Base-by-base conservation (phyloP, 805 yeast genomes). In the Metschnikowia similis region DNA sequence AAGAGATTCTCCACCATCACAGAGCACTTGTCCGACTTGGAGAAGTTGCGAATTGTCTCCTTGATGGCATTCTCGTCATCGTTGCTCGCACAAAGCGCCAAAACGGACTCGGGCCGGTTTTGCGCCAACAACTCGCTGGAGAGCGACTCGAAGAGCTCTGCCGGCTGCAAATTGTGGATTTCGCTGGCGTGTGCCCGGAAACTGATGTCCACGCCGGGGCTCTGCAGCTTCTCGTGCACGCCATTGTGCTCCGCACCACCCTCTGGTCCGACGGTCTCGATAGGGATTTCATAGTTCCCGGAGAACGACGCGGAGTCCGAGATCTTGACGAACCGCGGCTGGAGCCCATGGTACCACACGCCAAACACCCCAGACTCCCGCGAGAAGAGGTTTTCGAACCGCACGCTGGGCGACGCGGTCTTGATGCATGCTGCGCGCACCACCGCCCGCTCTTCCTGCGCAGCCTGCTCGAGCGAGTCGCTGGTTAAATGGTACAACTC, bases 301-400 rank as follows among this genome's bases (percentile, higher is more conserved):
- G 38, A 42, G 21, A 56, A 40, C 2, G 37, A n/a, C 21, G 45
- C 31, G 4, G 49, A 42, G 51, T 54, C 60, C 29, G 52, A 53
- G 26, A 65, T 54, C 39, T 41, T 37, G 7, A 47, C 54, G 35
- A 68, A 65, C 11, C 56, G 59, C 4, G 71, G 66, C 58, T 60
- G 63, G 50, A 52, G 66, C 26, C 57, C 65, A 53, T 62, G 70
- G 56, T 64, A 66, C 70, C 71, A 68, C 13, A 78, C 76, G 9
- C 78, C 75, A 10, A 66, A 63, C 14, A 70, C 62, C 28, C 64
- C 65, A n/a, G 64, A 62, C 47, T 46, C 46, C 26, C 51, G 62
- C 45, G 70, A 72, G 56, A 72, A 73, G 26, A 58, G 57, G 50
- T 64, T 62, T 40, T 58, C 50, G 48, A 67, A 63, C 6, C 31